Percentiles rank a stretch among this genome's conserved stretches.
Conservation (phyloP, 441 rosid species). For the Mallotus repandus region DNA sequence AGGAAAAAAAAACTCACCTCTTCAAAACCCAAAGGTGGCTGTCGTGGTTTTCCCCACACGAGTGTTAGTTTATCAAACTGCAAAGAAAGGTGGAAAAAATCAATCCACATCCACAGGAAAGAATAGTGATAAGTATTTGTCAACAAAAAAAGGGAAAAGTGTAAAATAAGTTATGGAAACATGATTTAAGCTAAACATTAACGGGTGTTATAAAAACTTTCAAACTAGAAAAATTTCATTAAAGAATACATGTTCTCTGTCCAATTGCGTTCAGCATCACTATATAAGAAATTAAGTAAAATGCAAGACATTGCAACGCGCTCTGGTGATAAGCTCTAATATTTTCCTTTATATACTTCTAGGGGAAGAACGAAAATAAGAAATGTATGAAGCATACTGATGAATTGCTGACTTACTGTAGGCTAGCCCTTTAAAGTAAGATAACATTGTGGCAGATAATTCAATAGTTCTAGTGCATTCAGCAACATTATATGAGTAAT, state of each 20-base stretch:
- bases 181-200: neutral
- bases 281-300: neutral
- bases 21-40: conserved; percentile 61
- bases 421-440: no score
- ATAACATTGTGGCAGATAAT: no score
- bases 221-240: neutral
- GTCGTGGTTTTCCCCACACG: conserved; percentile 96
- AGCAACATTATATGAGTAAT: neutral
- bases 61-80: conserved; percentile 79
- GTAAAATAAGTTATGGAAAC: neutral
- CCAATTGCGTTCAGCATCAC: neutral
- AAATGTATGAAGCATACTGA: no score
- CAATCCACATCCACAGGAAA: conserved; percentile 11
- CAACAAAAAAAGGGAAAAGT: neutral
- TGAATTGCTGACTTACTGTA: no score
- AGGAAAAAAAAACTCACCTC: conserved; percentile 51
- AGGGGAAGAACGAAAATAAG: neutral
- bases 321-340: neutral
- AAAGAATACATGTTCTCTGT: neutral
- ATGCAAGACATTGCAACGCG: neutral
- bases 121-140: neutral
- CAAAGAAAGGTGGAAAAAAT: conserved; percentile 30
- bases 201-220: neutral
- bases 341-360: neutral
- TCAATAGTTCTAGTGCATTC: neutral